Conservation (phyloP, 371 early-diverging fungal genomes). For the Mortierella sp. region DNA sequence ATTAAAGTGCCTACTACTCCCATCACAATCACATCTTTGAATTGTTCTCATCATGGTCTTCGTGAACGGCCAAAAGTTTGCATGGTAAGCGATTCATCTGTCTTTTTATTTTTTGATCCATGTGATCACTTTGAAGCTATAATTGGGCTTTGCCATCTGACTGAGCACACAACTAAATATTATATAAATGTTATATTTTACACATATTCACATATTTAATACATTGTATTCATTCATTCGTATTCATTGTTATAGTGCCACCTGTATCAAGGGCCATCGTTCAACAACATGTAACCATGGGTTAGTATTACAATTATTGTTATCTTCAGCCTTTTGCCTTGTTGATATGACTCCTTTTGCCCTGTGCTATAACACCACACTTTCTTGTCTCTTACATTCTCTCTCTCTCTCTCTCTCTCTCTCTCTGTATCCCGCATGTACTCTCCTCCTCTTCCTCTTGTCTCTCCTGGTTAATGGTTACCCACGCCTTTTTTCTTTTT, state of each 20-base stretch:
- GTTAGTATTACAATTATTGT: slow-evolving; percentile 18
- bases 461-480: slow-evolving; percentile 1
- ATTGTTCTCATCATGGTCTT: slow-evolving; percentile 48
- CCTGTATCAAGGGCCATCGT: slow-evolving; percentile 65
- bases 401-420: not conserved
- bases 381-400: not conserved
- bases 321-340: not conserved
- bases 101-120: not conserved
- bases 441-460: not conserved
- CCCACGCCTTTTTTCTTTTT: not conserved
- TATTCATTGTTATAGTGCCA: slow-evolving; percentile 32
- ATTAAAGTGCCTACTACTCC: slow-evolving; percentile 5
- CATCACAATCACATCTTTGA: not conserved
- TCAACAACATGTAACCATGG: slow-evolving; percentile 60
- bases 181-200: not conserved
- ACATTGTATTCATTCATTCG: not conserved
- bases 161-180: not conserved
- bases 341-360: not conserved
- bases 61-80: slow-evolving; percentile 51
- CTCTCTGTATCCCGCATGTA: not conserved
- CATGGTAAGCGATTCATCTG: slow-evolving; percentile 52
- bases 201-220: not conserved
- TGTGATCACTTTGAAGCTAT: not conserved
- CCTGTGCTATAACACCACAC: not conserved
- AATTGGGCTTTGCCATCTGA: slow-evolving; percentile 9